Conservation (phyloP, 1,139 yeast genomes). For the Trichomonascaceae sp. region DNA sequence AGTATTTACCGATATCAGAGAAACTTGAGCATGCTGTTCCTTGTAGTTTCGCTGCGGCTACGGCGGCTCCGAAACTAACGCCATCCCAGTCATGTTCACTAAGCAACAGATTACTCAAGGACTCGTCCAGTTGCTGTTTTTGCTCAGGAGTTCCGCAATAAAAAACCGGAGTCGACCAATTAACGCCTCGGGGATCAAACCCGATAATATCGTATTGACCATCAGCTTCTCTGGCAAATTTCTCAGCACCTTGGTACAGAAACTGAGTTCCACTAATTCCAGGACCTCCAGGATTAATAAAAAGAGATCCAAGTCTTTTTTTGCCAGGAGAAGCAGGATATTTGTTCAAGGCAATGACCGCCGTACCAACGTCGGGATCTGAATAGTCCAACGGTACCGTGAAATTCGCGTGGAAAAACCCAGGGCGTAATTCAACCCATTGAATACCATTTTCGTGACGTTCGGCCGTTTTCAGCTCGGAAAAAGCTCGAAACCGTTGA, state of each 20-base stretch:
- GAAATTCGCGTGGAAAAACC: neutral
- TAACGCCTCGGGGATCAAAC: constrained; percentile 13
- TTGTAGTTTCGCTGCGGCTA: neutral
- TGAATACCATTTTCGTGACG: too few relatives aligned
- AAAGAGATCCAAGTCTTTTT: constrained; percentile 12
- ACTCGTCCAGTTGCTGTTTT: neutral
- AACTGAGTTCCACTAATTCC: constrained; percentile 17
- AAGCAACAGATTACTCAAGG: neutral
- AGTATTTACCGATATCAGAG: constrained; percentile 1
- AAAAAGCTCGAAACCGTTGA: too few relatives aligned
- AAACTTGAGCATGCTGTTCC: neutral
- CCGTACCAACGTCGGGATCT: constrained; percentile 13
- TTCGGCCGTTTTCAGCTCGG: too few relatives aligned
- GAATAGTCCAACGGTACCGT: constrained; percentile 14
- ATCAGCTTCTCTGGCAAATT: constrained; percentile 10
- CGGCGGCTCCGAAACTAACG: neutral
- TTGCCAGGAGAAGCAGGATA: constrained; percentile 9
- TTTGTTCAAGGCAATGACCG: constrained; percentile 13
- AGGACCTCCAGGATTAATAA: constrained; percentile 18
- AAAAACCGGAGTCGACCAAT: constrained; percentile 1
- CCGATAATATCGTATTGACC: constrained; percentile 17
- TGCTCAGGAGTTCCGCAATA: neutral
- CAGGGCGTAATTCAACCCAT: neutral
- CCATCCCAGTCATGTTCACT: neutral
- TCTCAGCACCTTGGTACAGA: constrained; percentile 10